A percentile compares a stretch with the other conserved stretches of the same genome.
phyloP scores from a whole-genome alignment of 1,139 yeast genomes.

The Cylindricascospora bacillispora region DNA sequence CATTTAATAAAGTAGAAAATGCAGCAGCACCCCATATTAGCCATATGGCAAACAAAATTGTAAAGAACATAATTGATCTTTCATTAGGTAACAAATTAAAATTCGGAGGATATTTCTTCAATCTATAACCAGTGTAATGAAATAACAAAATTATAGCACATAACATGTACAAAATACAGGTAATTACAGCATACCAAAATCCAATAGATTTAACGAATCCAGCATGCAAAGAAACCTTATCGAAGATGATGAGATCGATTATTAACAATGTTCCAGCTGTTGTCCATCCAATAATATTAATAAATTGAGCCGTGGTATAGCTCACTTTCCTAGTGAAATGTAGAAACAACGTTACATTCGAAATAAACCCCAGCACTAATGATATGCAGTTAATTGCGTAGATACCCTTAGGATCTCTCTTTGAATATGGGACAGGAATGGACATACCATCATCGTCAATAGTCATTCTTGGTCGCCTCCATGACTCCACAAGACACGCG shows the following conservation, averaged over 20 bases:
- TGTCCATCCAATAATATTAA: slow-evolving; percentile 54
- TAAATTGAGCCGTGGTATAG: slow-evolving; percentile 45
- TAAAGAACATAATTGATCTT: slow-evolving; percentile 58
- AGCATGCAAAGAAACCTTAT: slow-evolving; percentile 14
- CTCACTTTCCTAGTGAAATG: slow-evolving; percentile 49
- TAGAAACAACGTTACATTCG: slow-evolving; percentile 52
- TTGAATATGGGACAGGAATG: slow-evolving; percentile 1
- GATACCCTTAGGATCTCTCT: slow-evolving; percentile 32
- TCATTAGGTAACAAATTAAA: slow-evolving; percentile 57
- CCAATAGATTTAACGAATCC: slow-evolving; percentile 39
- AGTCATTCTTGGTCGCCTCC: slow-evolving; percentile 37
- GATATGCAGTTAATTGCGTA: slow-evolving; percentile 48
- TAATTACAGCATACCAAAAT: slow-evolving; percentile 63
- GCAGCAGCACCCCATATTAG: slow-evolving; percentile 55
- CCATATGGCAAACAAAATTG: slow-evolving; percentile 56
- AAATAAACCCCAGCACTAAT: slow-evolving; percentile 47
- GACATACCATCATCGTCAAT: slow-evolving; percentile 1
- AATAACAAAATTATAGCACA: slow-evolving; percentile 41
- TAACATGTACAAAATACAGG: slow-evolving; percentile 44
- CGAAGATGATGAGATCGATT: slow-evolving; percentile 32
- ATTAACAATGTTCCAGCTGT: slow-evolving; percentile 42
- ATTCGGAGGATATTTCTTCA: slow-evolving; percentile 50
- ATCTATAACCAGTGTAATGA: slow-evolving; percentile 49
- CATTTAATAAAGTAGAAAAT: slow-evolving; percentile 31
- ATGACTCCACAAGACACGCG: slow-evolving; percentile 57